A percentile compares a stretch with the other conserved stretches of the same genome.
These are phyloP conservation scores for Orbilia brochopaga DNA, from an alignment of 2,329 filamentous ascomycete species.

Conservation along the genomic window DNA sequence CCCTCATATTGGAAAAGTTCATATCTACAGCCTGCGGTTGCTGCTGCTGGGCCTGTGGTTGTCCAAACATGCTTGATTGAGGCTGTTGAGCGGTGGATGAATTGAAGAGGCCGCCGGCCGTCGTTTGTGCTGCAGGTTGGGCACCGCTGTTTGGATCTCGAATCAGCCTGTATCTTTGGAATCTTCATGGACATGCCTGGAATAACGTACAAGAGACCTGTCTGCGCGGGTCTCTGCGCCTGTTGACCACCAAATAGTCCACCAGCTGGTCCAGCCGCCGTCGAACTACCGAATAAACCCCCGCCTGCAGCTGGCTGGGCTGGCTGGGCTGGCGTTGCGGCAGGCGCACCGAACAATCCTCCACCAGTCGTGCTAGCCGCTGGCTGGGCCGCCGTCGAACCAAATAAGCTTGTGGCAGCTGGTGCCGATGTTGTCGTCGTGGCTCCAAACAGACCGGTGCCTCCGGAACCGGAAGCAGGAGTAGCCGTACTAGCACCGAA, in stretches of 20 bases:
- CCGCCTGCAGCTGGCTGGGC: slow-evolving; percentile 15
- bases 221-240: slow-evolving; percentile 9
- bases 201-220: slow-evolving; percentile 33
- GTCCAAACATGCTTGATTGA: slow-evolving; percentile 34
- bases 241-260: slow-evolving; percentile 30
- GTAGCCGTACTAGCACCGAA: slow-evolving; percentile 22
- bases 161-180: background rate
- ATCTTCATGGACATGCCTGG: background rate
- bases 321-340: slow-evolving; percentile 17
- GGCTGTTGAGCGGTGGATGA: slow-evolving; percentile 28
- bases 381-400: slow-evolving; percentile 17
- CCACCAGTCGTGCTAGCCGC: slow-evolving; percentile 3
- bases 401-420: slow-evolving; percentile 27
- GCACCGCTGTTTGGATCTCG: background rate
- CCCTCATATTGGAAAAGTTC: slow-evolving; percentile 76
- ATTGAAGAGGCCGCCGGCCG: slow-evolving; percentile 49
- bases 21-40: slow-evolving; percentile 60
- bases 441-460: slow-evolving; percentile 25
- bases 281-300: slow-evolving; percentile 28
- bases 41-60: slow-evolving; percentile 26
- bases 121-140: slow-evolving; percentile 32
- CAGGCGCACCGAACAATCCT: slow-evolving; percentile 33
- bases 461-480: slow-evolving; percentile 13
- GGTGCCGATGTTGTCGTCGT: slow-evolving; percentile 13
- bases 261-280: slow-evolving; percentile 11